These are phyloP conservation scores for Zoysia matrella DNA, from an alignment of 202 grass and related monocot genomes.

Conservation along the genomic window DNA sequence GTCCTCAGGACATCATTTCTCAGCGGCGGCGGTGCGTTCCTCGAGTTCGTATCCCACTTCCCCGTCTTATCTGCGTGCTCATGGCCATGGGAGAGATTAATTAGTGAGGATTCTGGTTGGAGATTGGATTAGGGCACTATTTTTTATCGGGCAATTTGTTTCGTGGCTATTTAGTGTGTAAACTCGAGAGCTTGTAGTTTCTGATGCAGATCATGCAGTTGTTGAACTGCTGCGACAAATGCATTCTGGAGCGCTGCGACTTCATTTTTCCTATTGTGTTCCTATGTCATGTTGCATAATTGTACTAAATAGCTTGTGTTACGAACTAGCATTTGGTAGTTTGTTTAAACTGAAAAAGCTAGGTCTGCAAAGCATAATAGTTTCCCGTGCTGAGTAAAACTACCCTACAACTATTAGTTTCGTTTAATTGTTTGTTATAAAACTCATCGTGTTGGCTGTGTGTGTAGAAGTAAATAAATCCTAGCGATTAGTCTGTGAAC, in stretches of 20 bases:
- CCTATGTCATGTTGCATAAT: background rate
- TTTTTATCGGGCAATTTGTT: background rate
- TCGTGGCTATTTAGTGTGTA: background rate
- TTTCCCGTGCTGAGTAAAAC: background rate
- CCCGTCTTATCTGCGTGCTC: background rate
- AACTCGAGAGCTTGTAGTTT: background rate
- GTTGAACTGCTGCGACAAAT: background rate
- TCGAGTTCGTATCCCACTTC: background rate
- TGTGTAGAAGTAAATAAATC: background rate
- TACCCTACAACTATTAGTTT: background rate
- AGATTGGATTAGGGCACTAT: background rate
- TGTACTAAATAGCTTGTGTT: background rate
- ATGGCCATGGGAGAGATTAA: background rate
- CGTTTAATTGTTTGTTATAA: background rate
- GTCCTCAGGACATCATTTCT: constrained; percentile 58
- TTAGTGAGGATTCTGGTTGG: background rate
- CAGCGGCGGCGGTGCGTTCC: constrained; percentile 49
- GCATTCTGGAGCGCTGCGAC: background rate
- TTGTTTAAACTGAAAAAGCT: background rate
- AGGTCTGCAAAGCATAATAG: background rate
- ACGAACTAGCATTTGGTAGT: background rate
- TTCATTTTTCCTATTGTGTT: background rate
- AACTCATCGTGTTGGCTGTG: background rate
- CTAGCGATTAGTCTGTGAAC: background rate
- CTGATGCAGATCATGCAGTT: background rate